Evolutionary conservation across 768 basidiomycete species (phyloP).

Genomic region (Suillus plorans): DNA sequence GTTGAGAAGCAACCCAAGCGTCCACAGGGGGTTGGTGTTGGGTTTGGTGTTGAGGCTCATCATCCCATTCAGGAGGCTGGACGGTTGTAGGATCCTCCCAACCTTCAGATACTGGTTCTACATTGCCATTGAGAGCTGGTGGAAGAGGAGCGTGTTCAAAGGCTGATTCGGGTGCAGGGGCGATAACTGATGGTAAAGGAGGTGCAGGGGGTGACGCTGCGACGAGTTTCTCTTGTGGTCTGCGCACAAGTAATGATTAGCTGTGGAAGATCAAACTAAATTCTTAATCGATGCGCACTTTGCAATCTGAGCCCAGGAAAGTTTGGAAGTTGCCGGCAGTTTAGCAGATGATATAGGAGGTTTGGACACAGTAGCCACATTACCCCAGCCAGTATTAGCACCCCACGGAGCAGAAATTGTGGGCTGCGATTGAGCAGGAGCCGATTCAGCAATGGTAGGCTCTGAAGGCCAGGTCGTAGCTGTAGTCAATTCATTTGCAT

Average conservation of each 20-base stretch:
- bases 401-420: slow-evolving; percentile 35
- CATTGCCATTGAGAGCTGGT: slow-evolving; percentile 30
- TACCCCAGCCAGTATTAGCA: slow-evolving; percentile 38
- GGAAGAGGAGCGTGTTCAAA: slow-evolving; percentile 25
- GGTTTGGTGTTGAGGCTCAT: slow-evolving; percentile 47
- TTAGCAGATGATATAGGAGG: slow-evolving; percentile 38
- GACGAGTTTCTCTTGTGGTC: slow-evolving; percentile 65
- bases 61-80: slow-evolving; percentile 70
- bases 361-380: slow-evolving; percentile 20
- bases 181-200: slow-evolving; percentile 18
- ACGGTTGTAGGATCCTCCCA: slow-evolving; percentile 78
- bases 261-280: not conserved
- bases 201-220: slow-evolving; percentile 38
- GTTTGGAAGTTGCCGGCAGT: slow-evolving; percentile 70
- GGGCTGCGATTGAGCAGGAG: slow-evolving; percentile 12
- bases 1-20: slow-evolving; percentile 26
- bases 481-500: slow-evolving; percentile 11
- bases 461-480: slow-evolving; percentile 17
- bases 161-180: slow-evolving; percentile 23
- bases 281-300: slow-evolving; percentile 43
- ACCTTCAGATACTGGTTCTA: slow-evolving; percentile 38
- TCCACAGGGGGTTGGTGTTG: slow-evolving; percentile 23
- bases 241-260: slow-evolving; percentile 25
- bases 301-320: slow-evolving; percentile 87
- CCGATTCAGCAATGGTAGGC: slow-evolving; percentile 11